These are phyloP conservation scores for Lactarius indigo DNA, from an alignment of 768 basidiomycete species.

Conservation along the genomic window DNA sequence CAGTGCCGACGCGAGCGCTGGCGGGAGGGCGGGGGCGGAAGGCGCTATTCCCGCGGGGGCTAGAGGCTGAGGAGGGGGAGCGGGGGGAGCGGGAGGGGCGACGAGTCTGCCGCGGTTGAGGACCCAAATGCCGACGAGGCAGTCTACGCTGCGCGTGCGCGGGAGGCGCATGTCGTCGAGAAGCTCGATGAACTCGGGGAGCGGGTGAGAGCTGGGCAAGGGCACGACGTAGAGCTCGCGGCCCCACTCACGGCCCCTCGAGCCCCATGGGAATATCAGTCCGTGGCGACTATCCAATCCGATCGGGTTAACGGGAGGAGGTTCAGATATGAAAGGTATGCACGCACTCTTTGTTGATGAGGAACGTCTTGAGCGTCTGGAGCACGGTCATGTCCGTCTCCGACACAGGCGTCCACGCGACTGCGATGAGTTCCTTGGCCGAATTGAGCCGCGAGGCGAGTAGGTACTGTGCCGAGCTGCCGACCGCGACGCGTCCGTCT, in stretches of 20 bases:
- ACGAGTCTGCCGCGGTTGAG: conserved; percentile 74
- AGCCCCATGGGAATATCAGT: conserved; percentile 83
- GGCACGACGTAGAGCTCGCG: conserved; percentile 88
- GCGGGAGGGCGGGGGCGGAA: conserved; percentile 10
- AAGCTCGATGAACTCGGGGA: conserved; percentile 85
- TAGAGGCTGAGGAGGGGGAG: not conserved
- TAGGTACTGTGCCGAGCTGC: conserved; percentile 75
- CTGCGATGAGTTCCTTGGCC: conserved; percentile 74
- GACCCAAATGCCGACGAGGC: conserved; percentile 82
- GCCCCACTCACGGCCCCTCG: conserved; percentile 68
- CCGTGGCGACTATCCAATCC: conserved; percentile 66
- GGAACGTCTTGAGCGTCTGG: conserved; percentile 58
- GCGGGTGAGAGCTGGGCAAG: conserved; percentile 54
- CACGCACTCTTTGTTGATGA: conserved; percentile 69
- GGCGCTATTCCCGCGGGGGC: not conserved
- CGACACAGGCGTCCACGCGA: conserved; percentile 59
- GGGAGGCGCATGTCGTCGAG: conserved; percentile 74
- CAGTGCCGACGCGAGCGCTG: conserved; percentile 19
- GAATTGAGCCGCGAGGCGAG: conserved; percentile 74
- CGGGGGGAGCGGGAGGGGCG: conserved; percentile 22
- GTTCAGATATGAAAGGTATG: conserved; percentile 8
- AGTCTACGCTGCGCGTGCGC: conserved; percentile 55
- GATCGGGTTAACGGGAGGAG: conserved; percentile 8
- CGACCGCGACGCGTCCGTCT: conserved; percentile 78
- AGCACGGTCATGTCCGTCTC: conserved; percentile 49